Base-by-base conservation (phyloP, 2,329 filamentous ascomycete species). In the Celoporthe dispersa region DNA sequence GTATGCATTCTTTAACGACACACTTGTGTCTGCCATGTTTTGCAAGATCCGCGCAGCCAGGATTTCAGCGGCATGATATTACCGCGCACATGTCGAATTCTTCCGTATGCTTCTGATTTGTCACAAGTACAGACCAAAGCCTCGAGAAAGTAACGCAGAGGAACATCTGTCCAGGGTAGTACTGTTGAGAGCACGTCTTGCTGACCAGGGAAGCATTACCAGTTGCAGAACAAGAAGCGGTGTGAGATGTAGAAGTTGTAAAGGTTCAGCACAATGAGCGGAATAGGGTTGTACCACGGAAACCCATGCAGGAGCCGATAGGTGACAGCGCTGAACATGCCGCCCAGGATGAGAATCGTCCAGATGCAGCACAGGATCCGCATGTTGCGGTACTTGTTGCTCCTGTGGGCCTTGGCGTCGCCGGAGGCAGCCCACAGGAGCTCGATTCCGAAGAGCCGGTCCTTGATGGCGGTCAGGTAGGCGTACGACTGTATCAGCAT, bases 311-410 rank as follows among this genome's bases (percentile, higher is more conserved):
- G 62, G 7, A 81, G 55, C 31, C 80, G 73, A 69, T 80, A 82
- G 0, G 76, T 77, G 7, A 79, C 78, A 3, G 78, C 81, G 28
- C 77, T 75, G 57, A 79, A 72, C 71, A 82, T 76, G 19, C 76
- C 77, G 2, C 78, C 78, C 11, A 78, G 72, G n/a, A 77, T 75
- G 8, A 74, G 60, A 4, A 80, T 71, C 12, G 76, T 80, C 81
- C 81, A 83, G 37, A 77, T 59, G 74, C 79, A 80, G 68, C 78
- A 80, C 6, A 82, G 75, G 14, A 81, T 74, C 12, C 81, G 76
- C 81, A 83, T 82, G 71, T 82, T 82, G 69, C 80, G 77, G 72
- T 81, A 82, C 74, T 81, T 81, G 77, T 82, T 78, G 73, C 77
- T 80, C 75, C 79, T 81, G 73, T 82, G 80, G 2, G 79, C 79